Evolutionary conservation across 148 eudicot species (phyloP), one percentile per base, ranked within the genome.

Genomic region (Oxyria digyna): DNA sequence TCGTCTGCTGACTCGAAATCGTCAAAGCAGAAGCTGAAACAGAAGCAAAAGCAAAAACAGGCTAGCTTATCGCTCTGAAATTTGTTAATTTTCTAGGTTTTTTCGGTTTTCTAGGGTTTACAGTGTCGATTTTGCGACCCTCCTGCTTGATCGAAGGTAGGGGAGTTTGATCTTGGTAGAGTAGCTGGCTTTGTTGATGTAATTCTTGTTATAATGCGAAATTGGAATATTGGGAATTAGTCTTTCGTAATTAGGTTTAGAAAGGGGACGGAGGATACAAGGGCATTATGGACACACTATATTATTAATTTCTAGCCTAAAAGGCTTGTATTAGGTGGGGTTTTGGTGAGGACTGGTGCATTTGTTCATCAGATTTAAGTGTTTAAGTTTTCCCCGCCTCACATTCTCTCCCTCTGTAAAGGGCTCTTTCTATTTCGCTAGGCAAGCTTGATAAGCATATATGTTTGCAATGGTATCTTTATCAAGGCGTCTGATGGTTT

Each of bases 11-110:
- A 77, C 67, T 72, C 77, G 3, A 81, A 73, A 46, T 52, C 72
- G 42, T 66, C 62, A 4, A 78, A 79, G 55, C 77, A 72, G 32
- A 81, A 81, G 13, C 77, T 75, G 87, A 57, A 55, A 21, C 62
- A 55, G 32, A 55, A 55, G 17, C 20, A 46, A 84, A n/a, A 35
- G 38, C 38, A 35, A 35, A 82, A 67, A 77, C 45, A 69, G 73
- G 46, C n/a, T n/a, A 8, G 18, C 2, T 10, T 4, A 20, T 20
- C 27, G 31, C 37, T 50, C 21, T 37, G 32, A 35, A 11, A 66
- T 11, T 13, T 67, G 8, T 40, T 46, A 23, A 8, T 62, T 76
- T 8, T 26, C 62, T 75, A 62, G 64, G 50, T 41, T 18, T 29
- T 67, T 21, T 42, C 6, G 38, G 4, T 49, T 24, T 65, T 1